Conservation (phyloP, 768 basidiomycete species). For the Suillus weaverae region DNA sequence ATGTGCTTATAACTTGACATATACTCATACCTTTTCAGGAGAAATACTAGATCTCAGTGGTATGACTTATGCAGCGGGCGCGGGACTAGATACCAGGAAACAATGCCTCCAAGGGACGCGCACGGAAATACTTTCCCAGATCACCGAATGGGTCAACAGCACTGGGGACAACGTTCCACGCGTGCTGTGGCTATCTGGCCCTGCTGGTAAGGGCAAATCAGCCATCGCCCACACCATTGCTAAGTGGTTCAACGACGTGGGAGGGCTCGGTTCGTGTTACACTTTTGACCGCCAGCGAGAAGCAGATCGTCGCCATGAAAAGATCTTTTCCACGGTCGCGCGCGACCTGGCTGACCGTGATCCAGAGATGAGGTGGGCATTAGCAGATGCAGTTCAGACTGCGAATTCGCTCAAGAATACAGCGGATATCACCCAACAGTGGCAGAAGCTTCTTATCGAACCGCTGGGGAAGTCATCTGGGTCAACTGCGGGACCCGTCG, state of each 20-base stretch:
- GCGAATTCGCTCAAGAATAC: neutral
- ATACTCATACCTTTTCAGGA: neutral
- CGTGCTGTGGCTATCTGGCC: too few species aligned
- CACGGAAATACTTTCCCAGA: neutral
- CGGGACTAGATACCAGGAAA: slow-evolving; percentile 6
- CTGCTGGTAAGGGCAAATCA: too few species aligned
- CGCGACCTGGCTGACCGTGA: slow-evolving; percentile 17
- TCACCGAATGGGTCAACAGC: neutral
- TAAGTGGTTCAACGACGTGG: too few species aligned
- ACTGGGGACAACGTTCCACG: too few species aligned
- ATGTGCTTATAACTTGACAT: neutral
- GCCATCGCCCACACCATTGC: too few species aligned
- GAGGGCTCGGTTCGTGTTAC: too few species aligned
- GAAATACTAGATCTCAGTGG: neutral
- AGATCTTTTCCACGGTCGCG: too few species aligned
- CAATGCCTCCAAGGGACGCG: neutral
- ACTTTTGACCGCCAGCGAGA: too few species aligned
- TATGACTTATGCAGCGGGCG: neutral
- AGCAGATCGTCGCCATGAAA: too few species aligned
- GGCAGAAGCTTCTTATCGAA: slow-evolving; percentile 18
- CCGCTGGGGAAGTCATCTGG: slow-evolving; percentile 11
- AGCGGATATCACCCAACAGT: slow-evolving; percentile 6
- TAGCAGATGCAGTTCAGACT: neutral
- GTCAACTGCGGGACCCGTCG: slow-evolving; percentile 18
- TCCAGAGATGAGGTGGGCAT: neutral